Base-by-base conservation (phyloP, 441 rosid species). In the Rhodomyrtus psidioides region DNA sequence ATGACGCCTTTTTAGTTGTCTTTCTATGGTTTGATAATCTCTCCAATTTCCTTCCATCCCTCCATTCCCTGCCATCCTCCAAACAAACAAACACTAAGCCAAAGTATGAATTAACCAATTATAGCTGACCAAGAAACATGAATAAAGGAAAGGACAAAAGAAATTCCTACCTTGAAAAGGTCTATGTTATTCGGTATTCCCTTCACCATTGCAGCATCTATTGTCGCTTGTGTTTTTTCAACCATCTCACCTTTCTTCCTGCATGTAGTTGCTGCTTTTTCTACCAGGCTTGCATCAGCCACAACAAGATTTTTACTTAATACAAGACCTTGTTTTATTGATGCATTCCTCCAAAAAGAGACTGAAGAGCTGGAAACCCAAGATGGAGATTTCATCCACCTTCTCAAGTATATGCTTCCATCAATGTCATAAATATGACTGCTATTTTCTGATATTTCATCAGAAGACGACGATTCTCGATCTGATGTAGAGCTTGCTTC, bases 121-220 rank as follows among this genome's bases (percentile, higher is more conserved):
- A 39, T 70, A 39, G 83, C 16, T 26, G 14, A 81, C 30, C 83
- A 49, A 81, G 55, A 81, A 6, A 46, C 13, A 51, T n/a, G 30
- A 76, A 24, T 4, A 65, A 76, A 21, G 46, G 19, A n/a, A 12
- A 53, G 30, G 85, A 44, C 53, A 49, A 85, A 55, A 83, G n/a
- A 65, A 39, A 30, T 57, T 75, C 10, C 4, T 86, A 96, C 99
- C 99, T 95, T 97, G 91, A 95, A 94, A 85, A 97, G 98, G 86
- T 96, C 99, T 57, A 97, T 96, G 92, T 97, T 97, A 90, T 97
- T 95, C n/a, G 98, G 98, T 88, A 96, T 97, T 85, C 98, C 99
- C 92, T 94, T 85, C 83, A 97, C 90, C 91, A 90, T 94, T 60
- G 99, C 99, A 87, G 99, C 99, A 89, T 96, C 94, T 83, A 97